Evolutionary conservation across 768 basidiomycete genomes (phyloP).

Genomic region (Bullera alba): DNA sequence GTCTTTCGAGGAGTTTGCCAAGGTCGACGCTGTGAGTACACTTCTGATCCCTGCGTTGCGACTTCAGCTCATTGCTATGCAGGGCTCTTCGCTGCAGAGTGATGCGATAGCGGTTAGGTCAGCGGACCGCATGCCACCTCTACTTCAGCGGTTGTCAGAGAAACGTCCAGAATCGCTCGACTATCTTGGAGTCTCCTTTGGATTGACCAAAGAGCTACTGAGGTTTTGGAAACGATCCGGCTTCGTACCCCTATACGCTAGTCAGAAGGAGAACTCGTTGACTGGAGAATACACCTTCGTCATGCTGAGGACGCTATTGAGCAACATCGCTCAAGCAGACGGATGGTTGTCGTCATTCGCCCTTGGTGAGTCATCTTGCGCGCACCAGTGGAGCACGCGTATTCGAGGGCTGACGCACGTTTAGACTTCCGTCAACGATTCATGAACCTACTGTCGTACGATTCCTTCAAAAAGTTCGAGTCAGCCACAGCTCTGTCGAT

Average conservation of each 20-base stretch:
- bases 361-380: constrained; percentile 30
- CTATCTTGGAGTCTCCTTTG: constrained; percentile 94
- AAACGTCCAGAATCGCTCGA: constrained; percentile 82
- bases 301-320: constrained; percentile 73
- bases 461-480: constrained; percentile 80
- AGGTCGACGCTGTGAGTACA: constrained; percentile 20
- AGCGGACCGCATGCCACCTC: constrained; percentile 74
- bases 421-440: constrained; percentile 89
- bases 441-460: constrained; percentile 80
- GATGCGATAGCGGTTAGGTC: constrained; percentile 69
- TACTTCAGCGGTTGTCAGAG: constrained; percentile 83
- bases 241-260: constrained; percentile 82
- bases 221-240: constrained; percentile 95
- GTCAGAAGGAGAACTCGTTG: constrained; percentile 87
- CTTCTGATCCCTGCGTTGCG: neutral
- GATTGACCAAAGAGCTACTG: constrained; percentile 76
- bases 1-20: constrained; percentile 56
- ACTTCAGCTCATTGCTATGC: neutral
- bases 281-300: constrained; percentile 96
- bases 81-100: constrained; percentile 60
- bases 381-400: neutral
- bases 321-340: constrained; percentile 58
- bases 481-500: constrained; percentile 79
- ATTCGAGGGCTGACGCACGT: neutral
- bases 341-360: constrained; percentile 87